Percentiles rank a stretch among this genome's conserved stretches.
Conservation (phyloP, 208 protist species). For the Acanthamoeba divionensis region DNA sequence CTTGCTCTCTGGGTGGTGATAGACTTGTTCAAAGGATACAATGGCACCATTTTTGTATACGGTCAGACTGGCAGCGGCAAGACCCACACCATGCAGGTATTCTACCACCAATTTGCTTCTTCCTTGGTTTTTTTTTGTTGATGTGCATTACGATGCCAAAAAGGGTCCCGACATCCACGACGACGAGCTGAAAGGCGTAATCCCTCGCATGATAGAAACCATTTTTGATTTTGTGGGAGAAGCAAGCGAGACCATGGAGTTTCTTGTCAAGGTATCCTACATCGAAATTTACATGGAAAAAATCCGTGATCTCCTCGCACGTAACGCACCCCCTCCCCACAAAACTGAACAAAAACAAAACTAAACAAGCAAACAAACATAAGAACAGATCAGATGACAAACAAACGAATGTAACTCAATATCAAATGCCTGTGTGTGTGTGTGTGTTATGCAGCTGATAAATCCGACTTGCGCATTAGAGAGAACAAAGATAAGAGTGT, state of each 20-base stretch:
- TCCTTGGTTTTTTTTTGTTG: too few species aligned
- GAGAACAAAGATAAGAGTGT: conserved; percentile 89
- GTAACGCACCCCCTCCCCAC: too few species aligned
- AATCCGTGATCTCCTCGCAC: not conserved
- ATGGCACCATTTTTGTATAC: conserved; percentile 87
- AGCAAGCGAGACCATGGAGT: not conserved
- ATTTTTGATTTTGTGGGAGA: not conserved
- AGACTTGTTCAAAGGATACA: conserved; percentile 84
- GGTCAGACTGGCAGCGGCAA: conserved; percentile 89
- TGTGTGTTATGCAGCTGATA: conserved; percentile 28
- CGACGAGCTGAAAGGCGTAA: not conserved
- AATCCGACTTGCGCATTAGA: conserved; percentile 82
- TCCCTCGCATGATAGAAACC: not conserved
- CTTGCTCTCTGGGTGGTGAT: conserved; percentile 81
- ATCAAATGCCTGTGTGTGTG: not conserved
- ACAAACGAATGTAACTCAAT: conserved; percentile 5
- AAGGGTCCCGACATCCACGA: conserved; percentile 30
- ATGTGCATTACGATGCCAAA: too few species aligned
- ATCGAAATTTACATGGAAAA: conserved; percentile 57
- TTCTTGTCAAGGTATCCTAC: conserved; percentile 16
- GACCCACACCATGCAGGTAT: conserved; percentile 79
- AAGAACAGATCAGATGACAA: not conserved
- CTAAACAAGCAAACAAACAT: not conserved
- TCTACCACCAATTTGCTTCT: not conserved
- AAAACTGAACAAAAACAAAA: not conserved